A percentile compares a stretch with the other conserved stretches of the same genome.
phyloP scores from a whole-genome alignment of 257 asterid genomes.

The Solanum dulcamara region DNA sequence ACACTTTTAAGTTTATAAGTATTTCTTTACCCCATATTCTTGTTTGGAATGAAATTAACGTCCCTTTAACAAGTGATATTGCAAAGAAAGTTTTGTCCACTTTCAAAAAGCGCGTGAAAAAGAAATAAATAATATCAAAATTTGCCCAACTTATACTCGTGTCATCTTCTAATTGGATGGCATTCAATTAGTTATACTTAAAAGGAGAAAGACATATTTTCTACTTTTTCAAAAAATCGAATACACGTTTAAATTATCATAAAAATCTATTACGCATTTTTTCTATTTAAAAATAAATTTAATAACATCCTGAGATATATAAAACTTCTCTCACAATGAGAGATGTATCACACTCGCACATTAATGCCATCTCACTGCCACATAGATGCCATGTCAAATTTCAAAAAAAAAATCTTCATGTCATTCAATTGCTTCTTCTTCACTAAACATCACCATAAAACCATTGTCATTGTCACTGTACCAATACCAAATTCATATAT shows the following conservation, averaged over 20 bases:
- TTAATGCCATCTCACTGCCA: not conserved
- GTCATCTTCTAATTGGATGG: too few relatives aligned
- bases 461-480: accelerated
- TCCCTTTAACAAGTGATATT: too few relatives aligned
- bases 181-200: too few relatives aligned
- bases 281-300: accelerated
- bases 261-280: accelerated
- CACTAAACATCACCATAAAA: accelerated
- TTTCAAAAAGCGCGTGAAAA: too few relatives aligned
- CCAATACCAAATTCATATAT: not conserved
- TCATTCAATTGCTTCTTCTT: not conserved
- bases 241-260: not conserved
- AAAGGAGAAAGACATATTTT: too few relatives aligned
- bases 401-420: not conserved
- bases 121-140: too few relatives aligned
- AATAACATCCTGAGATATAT: not conserved
- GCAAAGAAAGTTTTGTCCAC: too few relatives aligned
- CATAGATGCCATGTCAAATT: not conserved
- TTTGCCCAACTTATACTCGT: too few relatives aligned
- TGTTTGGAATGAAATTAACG: too few relatives aligned
- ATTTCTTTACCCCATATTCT: too few relatives aligned
- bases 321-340: not conserved
- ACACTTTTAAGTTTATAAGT: too few relatives aligned
- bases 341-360: not conserved
- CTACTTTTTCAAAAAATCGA: not conserved